Evolutionary conservation across 177 flowering plant genomes (phyloP), one percentile per base, ranked within the genome.

Genomic region (Tripterygium wilfordii): DNA sequence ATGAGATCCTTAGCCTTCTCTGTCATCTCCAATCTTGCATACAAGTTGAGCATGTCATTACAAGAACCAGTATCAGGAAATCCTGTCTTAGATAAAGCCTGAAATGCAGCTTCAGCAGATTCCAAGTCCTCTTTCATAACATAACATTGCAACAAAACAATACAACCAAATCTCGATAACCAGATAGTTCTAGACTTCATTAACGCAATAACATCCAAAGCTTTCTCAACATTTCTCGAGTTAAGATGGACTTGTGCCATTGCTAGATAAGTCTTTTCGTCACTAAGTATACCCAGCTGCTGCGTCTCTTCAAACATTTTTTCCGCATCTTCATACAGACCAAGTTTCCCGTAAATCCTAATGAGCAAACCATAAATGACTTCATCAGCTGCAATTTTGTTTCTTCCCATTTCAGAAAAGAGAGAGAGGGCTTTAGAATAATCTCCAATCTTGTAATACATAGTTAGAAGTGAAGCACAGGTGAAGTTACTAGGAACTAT

Each of bases 301-400:
- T 72, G 58, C 36, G 69, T 67, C 65, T 85, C 94, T 56, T 64
- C 64, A 67, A 88, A 92, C 17, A 87, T 75, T 47, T 50, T 82
- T 58, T 68, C 48, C 10, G 98, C 95, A 70, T 92, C 96, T 41
- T 82, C 85, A 51, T 67, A 80, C 8, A 88, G 77, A 36, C 95
- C 95, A 57, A 92, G 88, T 64, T 82, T 92, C 9, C 98, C 98
- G 72, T 92, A 92, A 51, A 92, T 92, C 50, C 82, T 67, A 48
- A 92, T 76, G 10, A 92, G 76, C 62, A 92, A 71, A 27, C 98
- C 94, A 61, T 80, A 82, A 4, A 92, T 92, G 39, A 88, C 96
- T 74, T 92, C 98, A 71, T 92, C 98, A 43, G 70, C 76, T 16
- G 37, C 43, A 48, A 80, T 68, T 26, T 76, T 81, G 24, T 69